phyloP scores from a whole-genome alignment of 768 basidiomycete genomes.

The Lentinula sp. region DNA sequence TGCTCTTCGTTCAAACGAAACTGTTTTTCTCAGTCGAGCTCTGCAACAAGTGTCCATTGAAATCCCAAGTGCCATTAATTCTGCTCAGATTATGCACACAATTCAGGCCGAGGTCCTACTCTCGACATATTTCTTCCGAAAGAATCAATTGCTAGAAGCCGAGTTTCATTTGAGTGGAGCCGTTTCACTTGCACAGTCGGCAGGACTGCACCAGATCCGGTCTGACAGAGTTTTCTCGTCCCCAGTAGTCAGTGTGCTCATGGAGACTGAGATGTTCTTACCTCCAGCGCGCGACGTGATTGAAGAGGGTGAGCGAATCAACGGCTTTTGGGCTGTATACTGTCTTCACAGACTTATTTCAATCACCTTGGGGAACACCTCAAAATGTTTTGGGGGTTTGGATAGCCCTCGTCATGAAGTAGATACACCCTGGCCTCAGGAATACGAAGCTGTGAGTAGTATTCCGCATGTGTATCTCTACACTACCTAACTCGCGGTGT shows the following conservation, averaged over 20 bases:
- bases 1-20: conserved; percentile 13
- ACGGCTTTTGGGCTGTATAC: conserved; percentile 16
- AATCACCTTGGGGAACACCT: conserved; percentile 9
- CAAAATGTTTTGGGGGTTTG: conserved; percentile 10
- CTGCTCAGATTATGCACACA: conserved; percentile 21
- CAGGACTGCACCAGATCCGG: conserved; percentile 19
- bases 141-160: conserved; percentile 34
- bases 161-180: conserved; percentile 32
- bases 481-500: not conserved
- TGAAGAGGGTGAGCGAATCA: conserved; percentile 17
- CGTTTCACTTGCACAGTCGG: conserved; percentile 19
- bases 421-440: conserved; percentile 19
- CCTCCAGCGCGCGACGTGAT: conserved; percentile 11
- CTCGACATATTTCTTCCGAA: conserved; percentile 33
- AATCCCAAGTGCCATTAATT: conserved; percentile 12
- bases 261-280: conserved; percentile 5
- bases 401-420: conserved; percentile 12
- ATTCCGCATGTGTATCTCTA: not conserved
- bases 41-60: conserved; percentile 24
- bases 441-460: not conserved
- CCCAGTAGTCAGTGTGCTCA: not conserved
- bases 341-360: conserved; percentile 10
- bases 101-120: conserved; percentile 35
- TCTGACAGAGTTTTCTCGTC: not conserved
- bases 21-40: conserved; percentile 25